Percentiles rank a stretch among this genome's conserved stretches.
These are phyloP conservation scores for Pythium sp. DNA, from an alignment of 352 stramenopile species.

Conservation along the genomic window DNA sequence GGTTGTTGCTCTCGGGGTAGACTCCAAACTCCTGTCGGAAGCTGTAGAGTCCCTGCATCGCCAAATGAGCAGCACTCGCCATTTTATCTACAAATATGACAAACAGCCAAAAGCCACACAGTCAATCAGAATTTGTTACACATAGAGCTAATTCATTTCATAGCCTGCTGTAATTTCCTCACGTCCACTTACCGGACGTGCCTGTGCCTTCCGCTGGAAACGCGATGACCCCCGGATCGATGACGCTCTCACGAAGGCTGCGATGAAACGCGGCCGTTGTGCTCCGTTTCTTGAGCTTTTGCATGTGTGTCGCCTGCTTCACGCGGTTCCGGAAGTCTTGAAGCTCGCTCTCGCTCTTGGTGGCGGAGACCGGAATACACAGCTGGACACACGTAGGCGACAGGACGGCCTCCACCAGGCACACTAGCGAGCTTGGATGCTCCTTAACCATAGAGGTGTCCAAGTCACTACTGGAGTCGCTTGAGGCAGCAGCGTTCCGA, in stretches of 20 bases:
- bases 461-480: not conserved
- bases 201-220: constrained; percentile 3
- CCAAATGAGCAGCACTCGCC: constrained; percentile 13
- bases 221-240: constrained; percentile 17
- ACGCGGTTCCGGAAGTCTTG: not conserved
- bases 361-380: not conserved
- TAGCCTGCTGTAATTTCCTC: too few relatives aligned
- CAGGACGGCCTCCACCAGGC: constrained; percentile 8
- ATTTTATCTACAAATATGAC: not conserved
- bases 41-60: constrained; percentile 26
- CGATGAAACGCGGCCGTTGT: constrained; percentile 18
- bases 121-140: not conserved
- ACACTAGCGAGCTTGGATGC: not conserved
- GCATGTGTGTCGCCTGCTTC: constrained; percentile 12
- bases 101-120: not conserved
- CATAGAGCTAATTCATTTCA: too few relatives aligned
- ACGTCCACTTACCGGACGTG: not conserved
- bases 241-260: constrained; percentile 23
- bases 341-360: constrained; percentile 2
- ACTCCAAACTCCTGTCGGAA: constrained; percentile 24
- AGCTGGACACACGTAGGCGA: constrained; percentile 9
- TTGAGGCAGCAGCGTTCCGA: not conserved
- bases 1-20: constrained; percentile 27
- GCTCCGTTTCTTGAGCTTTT: constrained; percentile 10
- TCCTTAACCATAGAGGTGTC: not conserved